Percentiles rank a stretch among this genome's conserved stretches.
Conservation (phyloP, 2,329 filamentous ascomycete species). For the Claviceps sorghi region DNA sequence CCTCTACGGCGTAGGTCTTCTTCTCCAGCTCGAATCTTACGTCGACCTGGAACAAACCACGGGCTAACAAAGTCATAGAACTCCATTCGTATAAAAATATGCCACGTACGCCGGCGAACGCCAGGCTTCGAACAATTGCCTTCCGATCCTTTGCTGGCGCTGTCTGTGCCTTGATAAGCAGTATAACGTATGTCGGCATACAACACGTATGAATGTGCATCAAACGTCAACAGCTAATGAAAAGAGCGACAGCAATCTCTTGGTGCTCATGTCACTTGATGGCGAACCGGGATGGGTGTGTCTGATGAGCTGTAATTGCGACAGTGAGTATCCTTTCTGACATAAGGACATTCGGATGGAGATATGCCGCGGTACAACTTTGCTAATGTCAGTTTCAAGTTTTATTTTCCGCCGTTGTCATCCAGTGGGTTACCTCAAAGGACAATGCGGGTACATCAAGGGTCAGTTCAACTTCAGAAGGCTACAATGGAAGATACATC, state of each 20-base stretch:
- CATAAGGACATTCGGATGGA: background rate
- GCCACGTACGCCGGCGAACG: constrained; percentile 24
- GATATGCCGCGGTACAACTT: background rate
- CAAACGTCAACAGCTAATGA: background rate
- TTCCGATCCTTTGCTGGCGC: constrained; percentile 46
- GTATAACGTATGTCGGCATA: constrained; percentile 32
- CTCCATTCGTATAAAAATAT: constrained; percentile 40
- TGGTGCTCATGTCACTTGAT: constrained; percentile 40
- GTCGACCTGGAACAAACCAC: no score
- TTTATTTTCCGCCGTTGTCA: constrained; percentile 44
- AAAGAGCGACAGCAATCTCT: constrained; percentile 33
- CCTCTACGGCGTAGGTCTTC: constrained; percentile 37
- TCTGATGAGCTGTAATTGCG: constrained; percentile 49
- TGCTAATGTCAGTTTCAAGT: constrained; percentile 22
- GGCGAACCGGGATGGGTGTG: constrained; percentile 53
- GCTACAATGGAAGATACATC: constrained; percentile 8
- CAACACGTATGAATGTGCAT: background rate
- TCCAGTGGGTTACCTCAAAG: constrained; percentile 43
- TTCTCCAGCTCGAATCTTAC: background rate
- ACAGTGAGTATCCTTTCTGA: constrained; percentile 29
- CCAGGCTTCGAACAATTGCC: constrained; percentile 35
- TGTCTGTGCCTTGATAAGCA: constrained; percentile 40
- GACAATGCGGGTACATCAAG: constrained; percentile 25
- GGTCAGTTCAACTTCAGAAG: constrained; percentile 7
- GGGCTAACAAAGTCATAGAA: constrained; percentile 18